Conservation (phyloP, 2,329 filamentous ascomycete genomes). For the Xylariales sp. region DNA sequence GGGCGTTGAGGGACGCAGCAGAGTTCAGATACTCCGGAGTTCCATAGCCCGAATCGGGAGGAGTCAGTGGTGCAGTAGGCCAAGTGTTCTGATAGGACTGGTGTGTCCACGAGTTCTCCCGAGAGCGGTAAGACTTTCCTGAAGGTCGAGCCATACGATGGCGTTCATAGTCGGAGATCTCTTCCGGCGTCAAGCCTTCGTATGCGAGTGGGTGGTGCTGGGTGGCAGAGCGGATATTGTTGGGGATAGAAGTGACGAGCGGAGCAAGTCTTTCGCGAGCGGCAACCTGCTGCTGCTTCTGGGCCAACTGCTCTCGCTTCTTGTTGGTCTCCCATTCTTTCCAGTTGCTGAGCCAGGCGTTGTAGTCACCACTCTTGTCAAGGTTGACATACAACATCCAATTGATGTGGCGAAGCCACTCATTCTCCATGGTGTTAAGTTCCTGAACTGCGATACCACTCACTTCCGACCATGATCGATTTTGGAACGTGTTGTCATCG, state of each 20-base stretch:
- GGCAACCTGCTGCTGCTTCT: conserved; percentile 31
- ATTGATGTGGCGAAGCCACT: conserved; percentile 79
- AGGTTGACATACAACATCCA: conserved; percentile 88
- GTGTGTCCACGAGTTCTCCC: conserved; percentile 38
- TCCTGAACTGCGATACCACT: conserved; percentile 83
- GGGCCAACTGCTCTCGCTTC: conserved; percentile 32
- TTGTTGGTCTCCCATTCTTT: conserved; percentile 51
- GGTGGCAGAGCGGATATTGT: conserved; percentile 23
- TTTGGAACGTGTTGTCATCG: conserved; percentile 97
- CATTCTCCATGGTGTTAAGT: conserved; percentile 79
- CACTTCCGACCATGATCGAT: conserved; percentile 93
- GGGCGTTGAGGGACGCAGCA: conserved; percentile 48
- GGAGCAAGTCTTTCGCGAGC: conserved; percentile 45
- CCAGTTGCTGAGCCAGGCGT: conserved; percentile 59
- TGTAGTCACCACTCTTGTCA: conserved; percentile 67
- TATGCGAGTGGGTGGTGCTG: conserved; percentile 32
- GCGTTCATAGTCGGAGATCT: conserved; percentile 50
- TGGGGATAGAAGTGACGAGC: conserved; percentile 44
- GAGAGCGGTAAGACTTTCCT: conserved; percentile 33
- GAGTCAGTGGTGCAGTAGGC: conserved; percentile 46
- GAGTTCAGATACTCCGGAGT: conserved; percentile 56
- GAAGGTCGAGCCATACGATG: conserved; percentile 24
- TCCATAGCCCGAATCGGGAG: conserved; percentile 58
- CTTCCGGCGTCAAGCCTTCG: conserved; percentile 47
- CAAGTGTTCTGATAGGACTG: conserved; percentile 36